Evolutionary conservation across 106 monocot genomes (phyloP).

Genomic region (Amphibolis antarctica): DNA sequence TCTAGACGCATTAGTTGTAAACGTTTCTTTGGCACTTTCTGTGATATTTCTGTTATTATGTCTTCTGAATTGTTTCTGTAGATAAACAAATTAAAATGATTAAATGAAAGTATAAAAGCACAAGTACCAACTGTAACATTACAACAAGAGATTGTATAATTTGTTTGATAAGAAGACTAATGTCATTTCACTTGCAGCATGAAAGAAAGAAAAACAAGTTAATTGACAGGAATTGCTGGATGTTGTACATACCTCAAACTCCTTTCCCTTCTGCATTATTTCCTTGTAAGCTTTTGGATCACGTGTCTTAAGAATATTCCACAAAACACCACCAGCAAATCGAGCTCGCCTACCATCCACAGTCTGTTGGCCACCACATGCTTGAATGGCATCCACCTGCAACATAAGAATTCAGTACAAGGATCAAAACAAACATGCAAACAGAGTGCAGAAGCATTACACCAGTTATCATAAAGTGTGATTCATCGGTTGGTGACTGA

Average conservation of each 20-base stretch:
- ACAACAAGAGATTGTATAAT: no score
- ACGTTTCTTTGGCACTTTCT: neutral
- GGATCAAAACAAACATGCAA: neutral
- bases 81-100: neutral
- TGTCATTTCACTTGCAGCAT: no score
- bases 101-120: neutral
- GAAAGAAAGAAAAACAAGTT: neutral
- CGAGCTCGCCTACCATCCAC: conserved; percentile 64
- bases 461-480: no score
- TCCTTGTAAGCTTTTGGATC: conserved; percentile 92
- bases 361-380: conserved; percentile 72
- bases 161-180: no score
- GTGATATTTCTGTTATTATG: neutral
- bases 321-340: conserved; percentile 82
- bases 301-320: conserved; percentile 88
- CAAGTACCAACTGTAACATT: neutral
- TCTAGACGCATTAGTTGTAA: neutral
- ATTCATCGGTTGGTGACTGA: no score
- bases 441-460: no score
- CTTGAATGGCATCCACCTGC: conserved; percentile 70
- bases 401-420: conserved; percentile 1
- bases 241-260: conserved; percentile 68
- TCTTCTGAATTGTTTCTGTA: conserved; percentile 9
- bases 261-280: conserved; percentile 88
- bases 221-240: neutral